These are phyloP conservation scores for Yamadazyma oceani DNA, from an alignment of 1,139 yeast species.

Conservation along the genomic window DNA sequence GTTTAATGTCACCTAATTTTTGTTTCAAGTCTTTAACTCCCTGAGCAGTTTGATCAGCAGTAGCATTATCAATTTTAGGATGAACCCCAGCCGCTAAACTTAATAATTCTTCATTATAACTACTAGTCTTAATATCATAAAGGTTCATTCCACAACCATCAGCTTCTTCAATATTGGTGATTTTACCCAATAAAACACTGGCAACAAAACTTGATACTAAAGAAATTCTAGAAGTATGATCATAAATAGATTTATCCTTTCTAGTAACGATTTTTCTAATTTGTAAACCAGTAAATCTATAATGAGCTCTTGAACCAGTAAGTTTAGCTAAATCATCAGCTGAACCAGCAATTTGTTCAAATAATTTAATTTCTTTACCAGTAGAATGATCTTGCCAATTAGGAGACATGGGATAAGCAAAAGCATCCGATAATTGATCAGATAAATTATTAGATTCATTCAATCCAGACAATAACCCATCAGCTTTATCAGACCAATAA, in stretches of 20 bases:
- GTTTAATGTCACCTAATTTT: constrained; percentile 54
- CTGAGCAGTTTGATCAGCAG: constrained; percentile 20
- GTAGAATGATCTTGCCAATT: constrained; percentile 97
- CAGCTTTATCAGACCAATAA: constrained; percentile 63
- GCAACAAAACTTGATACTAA: constrained; percentile 80
- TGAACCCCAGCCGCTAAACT: constrained; percentile 55
- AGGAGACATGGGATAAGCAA: constrained; percentile 70
- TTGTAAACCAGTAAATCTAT: constrained; percentile 88
- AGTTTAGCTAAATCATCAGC: constrained; percentile 60
- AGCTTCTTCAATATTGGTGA: constrained; percentile 70
- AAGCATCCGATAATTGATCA: constrained; percentile 50
- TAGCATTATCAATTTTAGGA: constrained; percentile 32
- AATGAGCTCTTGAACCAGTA: constrained; percentile 88
- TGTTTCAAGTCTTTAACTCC: constrained; percentile 41
- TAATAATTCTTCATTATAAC: constrained; percentile 54
- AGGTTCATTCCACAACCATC: constrained; percentile 94
- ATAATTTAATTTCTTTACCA: constrained; percentile 58
- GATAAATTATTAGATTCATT: constrained; percentile 28
- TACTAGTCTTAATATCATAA: constrained; percentile 59
- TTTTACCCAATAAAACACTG: constrained; percentile 63
- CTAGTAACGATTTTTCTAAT: constrained; percentile 69
- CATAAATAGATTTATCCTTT: constrained; percentile 51
- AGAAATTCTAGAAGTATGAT: constrained; percentile 60
- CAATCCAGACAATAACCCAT: constrained; percentile 33
- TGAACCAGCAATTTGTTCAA: constrained; percentile 66